Evolutionary conservation across 768 basidiomycete genomes (phyloP).

Genomic region (Gyrodon lividus): DNA sequence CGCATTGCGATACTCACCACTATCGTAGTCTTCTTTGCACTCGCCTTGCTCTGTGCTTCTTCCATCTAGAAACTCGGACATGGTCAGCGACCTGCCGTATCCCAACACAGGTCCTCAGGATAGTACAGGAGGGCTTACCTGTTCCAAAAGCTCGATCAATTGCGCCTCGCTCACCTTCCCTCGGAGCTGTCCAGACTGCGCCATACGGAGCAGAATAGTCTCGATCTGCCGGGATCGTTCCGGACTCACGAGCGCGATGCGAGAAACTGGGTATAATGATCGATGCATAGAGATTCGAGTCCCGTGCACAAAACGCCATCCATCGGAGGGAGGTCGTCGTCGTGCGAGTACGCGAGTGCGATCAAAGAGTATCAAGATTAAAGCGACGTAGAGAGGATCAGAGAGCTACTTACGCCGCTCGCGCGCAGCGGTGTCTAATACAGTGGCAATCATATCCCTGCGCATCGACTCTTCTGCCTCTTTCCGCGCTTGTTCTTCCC

Average conservation of each 20-base stretch:
- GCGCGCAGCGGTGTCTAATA: constrained; percentile 74
- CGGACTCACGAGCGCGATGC: constrained; percentile 85
- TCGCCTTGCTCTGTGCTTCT: constrained; percentile 47
- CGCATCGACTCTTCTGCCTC: constrained; percentile 75
- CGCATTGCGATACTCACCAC: constrained; percentile 38
- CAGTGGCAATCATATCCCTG: constrained; percentile 72
- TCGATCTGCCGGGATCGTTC: constrained; percentile 81
- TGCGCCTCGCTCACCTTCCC: constrained; percentile 77
- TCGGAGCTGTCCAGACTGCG: constrained; percentile 76
- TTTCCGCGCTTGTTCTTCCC: constrained; percentile 53
- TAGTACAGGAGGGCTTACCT: constrained; percentile 44
- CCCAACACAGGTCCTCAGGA: not conserved
- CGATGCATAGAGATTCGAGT: not conserved
- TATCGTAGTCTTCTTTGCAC: constrained; percentile 57
- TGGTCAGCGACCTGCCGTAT: constrained; percentile 8
- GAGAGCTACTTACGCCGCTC: constrained; percentile 63
- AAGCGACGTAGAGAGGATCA: not conserved
- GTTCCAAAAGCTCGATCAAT: constrained; percentile 82
- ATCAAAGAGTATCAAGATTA: too few relatives aligned
- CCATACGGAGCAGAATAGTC: constrained; percentile 75
- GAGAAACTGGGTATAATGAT: constrained; percentile 55
- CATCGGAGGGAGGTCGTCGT: not conserved
- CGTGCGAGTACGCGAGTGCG: too few relatives aligned
- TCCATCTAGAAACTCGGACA: constrained; percentile 44
- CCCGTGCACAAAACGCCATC: not conserved